Percentiles rank a stretch among this genome's conserved stretches.
phyloP scores from a whole-genome alignment of 108 stramenopile genomes.

The Conticribra guillardii region DNA sequence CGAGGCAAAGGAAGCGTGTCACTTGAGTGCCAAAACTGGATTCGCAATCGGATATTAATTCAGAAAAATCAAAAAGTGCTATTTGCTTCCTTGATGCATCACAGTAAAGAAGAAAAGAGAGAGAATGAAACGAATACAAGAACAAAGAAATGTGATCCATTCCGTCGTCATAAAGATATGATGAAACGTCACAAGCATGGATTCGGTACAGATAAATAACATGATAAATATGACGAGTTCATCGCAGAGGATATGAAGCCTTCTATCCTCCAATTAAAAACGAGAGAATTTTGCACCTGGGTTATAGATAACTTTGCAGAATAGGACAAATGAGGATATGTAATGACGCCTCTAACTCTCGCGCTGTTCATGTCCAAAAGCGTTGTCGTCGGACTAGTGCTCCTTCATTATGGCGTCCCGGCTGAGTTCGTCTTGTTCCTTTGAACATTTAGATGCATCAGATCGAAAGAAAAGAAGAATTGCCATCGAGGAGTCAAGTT shows the following conservation, averaged over 20 bases:
- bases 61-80: constrained; percentile 10
- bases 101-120: constrained; percentile 5
- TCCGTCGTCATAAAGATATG: background rate
- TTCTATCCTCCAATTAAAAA: constrained; percentile 2
- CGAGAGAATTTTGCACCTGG: constrained; percentile 1
- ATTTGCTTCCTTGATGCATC: constrained; percentile 5
- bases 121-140: constrained; percentile 1
- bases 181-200: constrained; percentile 3
- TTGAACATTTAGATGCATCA: no score
- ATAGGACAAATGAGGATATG: background rate
- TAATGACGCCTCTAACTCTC: constrained; percentile 3
- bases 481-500: no score
- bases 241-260: background rate
- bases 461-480: no score
- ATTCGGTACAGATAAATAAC: background rate
- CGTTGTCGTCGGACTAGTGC: constrained; percentile 2
- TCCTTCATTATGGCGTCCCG: constrained; percentile 9
- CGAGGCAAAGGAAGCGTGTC: constrained; percentile 1
- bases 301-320: background rate
- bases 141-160: background rate
- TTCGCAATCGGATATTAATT: no score
- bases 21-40: constrained; percentile 10
- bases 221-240: background rate
- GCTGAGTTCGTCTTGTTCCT: constrained; percentile 18
- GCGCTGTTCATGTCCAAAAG: constrained; percentile 5